Evolutionary conservation across 208 protist species (phyloP).

Genomic region (Sergeia podlipaevii): DNA sequence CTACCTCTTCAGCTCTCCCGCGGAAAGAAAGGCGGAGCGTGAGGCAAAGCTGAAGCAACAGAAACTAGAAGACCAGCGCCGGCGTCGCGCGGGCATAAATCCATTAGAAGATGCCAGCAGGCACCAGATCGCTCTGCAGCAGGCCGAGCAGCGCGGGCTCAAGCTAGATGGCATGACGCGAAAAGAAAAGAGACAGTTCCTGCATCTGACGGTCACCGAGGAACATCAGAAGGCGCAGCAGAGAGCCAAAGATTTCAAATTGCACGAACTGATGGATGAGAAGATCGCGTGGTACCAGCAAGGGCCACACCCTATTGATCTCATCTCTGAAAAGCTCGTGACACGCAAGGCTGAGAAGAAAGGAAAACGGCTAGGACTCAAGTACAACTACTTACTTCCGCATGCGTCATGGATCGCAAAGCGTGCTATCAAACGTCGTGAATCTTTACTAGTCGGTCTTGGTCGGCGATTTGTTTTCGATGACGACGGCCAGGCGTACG

Average conservation of each 20-base stretch:
- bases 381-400: slow-evolving; percentile 83
- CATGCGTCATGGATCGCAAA: slow-evolving; percentile 87
- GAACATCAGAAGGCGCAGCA: slow-evolving; percentile 36
- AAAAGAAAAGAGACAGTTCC: slow-evolving; percentile 68
- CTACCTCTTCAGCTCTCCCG: slow-evolving; percentile 82
- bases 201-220: slow-evolving; percentile 66
- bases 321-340: slow-evolving; percentile 83
- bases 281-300: slow-evolving; percentile 87
- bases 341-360: slow-evolving; percentile 76
- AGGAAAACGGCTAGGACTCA: slow-evolving; percentile 65
- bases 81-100: slow-evolving; percentile 2
- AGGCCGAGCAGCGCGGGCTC: slow-evolving; percentile 62
- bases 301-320: slow-evolving; percentile 79
- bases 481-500: slow-evolving; percentile 37
- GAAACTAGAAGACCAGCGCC: slow-evolving; percentile 24
- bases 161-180: slow-evolving; percentile 82
- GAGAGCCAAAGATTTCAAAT: slow-evolving; percentile 46
- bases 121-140: slow-evolving; percentile 58
- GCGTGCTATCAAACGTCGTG: slow-evolving; percentile 55
- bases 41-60: slow-evolving; percentile 27
- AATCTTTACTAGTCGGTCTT: slow-evolving; percentile 62
- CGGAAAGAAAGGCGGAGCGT: slow-evolving; percentile 62
- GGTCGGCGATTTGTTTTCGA: slow-evolving; percentile 73
- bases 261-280: slow-evolving; percentile 85
- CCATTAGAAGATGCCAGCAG: slow-evolving; percentile 61